Base-by-base conservation (phyloP, 352 stramenopile genomes). In the Phytopythium ostracodes region DNA sequence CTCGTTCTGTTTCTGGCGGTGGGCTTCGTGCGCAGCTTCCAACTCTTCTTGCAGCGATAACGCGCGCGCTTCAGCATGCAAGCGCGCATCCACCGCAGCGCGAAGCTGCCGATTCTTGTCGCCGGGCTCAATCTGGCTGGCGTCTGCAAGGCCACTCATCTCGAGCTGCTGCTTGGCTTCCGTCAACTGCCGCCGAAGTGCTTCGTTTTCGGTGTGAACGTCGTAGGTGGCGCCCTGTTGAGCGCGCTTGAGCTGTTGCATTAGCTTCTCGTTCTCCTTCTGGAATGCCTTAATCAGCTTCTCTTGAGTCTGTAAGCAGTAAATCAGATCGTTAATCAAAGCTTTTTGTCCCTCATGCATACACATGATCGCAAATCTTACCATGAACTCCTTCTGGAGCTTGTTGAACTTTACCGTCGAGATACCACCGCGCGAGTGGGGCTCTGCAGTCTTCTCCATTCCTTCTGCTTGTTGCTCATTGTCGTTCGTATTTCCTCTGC, bases 261-360 rank as follows among this genome's bases (percentile, higher is more conserved):
- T 95, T 2, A 95, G 62, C 27, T 85, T 80, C 35, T 94, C 81
- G 54, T 95, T 95, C 50, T 95, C 87, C 43, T 79, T 77, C 66
- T 94, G 87, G 60, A 87, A 95, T 0, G 80, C 87, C 61, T 81
- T 71, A 60, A 95, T 93, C 25, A 94, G 70, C 15, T 59, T 77
- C 44, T 94, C 84, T 70, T 95, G 87, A 0, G 79, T 87, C 65
- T 87, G n/a, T n/a, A n/a, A n/a, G n/a, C n/a, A n/a, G n/a, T n/a
- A n/a, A n/a, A n/a, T n/a, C n/a, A n/a, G n/a, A n/a, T n/a, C n/a
- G n/a, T n/a, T n/a, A n/a, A n/a, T n/a, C n/a, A n/a, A n/a, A n/a
- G n/a, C n/a, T n/a, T n/a, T n/a, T n/a, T n/a, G n/a, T n/a, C 20
- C 3, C 22, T 14, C 7, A 36, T 20, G 31, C 9, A 47, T n/a